Base-by-base conservation (phyloP, 257 asterid genomes). In the Mitragyna speciosa region DNA sequence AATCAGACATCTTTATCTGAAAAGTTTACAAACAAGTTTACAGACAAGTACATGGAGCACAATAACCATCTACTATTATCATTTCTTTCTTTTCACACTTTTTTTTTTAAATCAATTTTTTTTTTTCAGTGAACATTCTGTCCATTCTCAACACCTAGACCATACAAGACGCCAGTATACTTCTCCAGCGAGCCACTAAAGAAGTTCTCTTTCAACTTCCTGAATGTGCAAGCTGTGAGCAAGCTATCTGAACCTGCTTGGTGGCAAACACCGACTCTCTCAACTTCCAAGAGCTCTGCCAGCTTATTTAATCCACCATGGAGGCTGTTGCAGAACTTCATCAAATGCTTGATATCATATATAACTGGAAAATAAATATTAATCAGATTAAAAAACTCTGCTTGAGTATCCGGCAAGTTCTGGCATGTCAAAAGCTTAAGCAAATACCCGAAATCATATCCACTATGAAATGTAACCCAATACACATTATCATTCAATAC, bases 201-300 rank as follows among this genome's bases (percentile, higher is more conserved):
- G 89, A 88, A 84, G 81, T 65, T 87, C 58, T 92, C 97, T 86
- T 90, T 88, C 85, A 92, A 78, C 86, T 92, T 92, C 87, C 87
- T 82, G 82, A 92, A 92, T 7, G 93, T 85, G 83, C 89, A 88
- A 19, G 93, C 82, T 1, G 96, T 92, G 73, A 92, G 90, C 89
- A 90, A 84, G 80, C 97, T 92, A 81, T 92, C 97, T 12, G 97
- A 92, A 43, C 97, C 97, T 0, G 95, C 97, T 76, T 92, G 97
- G 86, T 92, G 97, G 73, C 97, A 89, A 59, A 92, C 81, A 70
- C 97, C 97, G 7, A 92, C 92, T 64, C 97, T 85, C 89, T 92
- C 94, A 51, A 92, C 94, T 24, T 87, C 93, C 91, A 92, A 83
- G 76, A 89, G 41, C 89, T 90, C 94, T 0, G 97, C 95, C 26